Percentiles rank a stretch among this genome's conserved stretches.
Conservation (phyloP, 768 basidiomycete species). For the Cantharellus anzutake region DNA sequence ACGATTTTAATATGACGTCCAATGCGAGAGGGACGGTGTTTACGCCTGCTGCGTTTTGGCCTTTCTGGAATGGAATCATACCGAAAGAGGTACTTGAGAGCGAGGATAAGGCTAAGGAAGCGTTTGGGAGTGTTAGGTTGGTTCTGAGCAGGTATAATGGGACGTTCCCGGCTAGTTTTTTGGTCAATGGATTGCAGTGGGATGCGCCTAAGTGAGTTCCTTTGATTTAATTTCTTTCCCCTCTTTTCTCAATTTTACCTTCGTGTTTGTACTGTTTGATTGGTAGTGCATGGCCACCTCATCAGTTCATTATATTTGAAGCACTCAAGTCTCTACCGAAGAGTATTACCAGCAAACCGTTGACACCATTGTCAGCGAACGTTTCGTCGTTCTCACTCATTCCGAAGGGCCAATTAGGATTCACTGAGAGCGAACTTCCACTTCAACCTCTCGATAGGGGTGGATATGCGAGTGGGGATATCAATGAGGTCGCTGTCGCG, state of each 20-base stretch:
- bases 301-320: conserved; percentile 61
- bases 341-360: conserved; percentile 38
- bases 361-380: conserved; percentile 31
- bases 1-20: conserved; percentile 68
- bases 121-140: conserved; percentile 58
- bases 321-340: conserved; percentile 58
- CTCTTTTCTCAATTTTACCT: background rate
- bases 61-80: conserved; percentile 73
- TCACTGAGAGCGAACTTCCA: conserved; percentile 52
- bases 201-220: conserved; percentile 10
- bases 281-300: conserved; percentile 66
- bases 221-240: background rate
- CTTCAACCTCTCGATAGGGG: conserved; percentile 34
- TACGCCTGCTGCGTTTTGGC: conserved; percentile 64
- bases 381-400: conserved; percentile 49
- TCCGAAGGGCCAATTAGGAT: conserved; percentile 61
- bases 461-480: conserved; percentile 25
- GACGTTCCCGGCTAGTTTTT: conserved; percentile 61
- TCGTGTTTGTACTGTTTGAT: background rate
- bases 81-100: conserved; percentile 46
- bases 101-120: conserved; percentile 40
- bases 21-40: conserved; percentile 46
- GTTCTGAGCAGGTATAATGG: conserved; percentile 74
- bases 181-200: conserved; percentile 72
- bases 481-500: conserved; percentile 25